phyloP scores from a whole-genome alignment of 73 alveolate species.

The Tetrahymena borealis region DNA sequence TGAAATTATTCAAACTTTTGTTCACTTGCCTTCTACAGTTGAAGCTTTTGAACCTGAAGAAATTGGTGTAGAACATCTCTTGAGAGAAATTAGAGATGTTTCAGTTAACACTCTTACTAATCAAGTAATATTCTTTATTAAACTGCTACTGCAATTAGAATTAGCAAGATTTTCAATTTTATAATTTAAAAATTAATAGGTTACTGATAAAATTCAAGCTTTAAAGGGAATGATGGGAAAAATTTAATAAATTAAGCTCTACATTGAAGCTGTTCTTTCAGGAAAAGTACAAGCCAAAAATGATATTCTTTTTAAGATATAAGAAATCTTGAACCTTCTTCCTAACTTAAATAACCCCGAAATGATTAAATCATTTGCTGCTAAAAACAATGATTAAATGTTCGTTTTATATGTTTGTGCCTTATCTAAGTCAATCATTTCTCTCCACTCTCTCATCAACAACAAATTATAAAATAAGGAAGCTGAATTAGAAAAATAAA shows the following conservation, averaged over 20 bases:
- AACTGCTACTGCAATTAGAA: neutral
- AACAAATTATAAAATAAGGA: conserved; percentile 55
- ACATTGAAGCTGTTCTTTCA: neutral
- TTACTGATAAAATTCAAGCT: conserved; percentile 17
- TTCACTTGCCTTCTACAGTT: conserved; percentile 77
- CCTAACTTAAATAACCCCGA: conserved; percentile 57
- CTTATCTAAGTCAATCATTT: conserved; percentile 54
- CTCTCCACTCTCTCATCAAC: conserved; percentile 68
- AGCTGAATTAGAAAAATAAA: conserved; percentile 26
- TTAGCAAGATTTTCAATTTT: neutral
- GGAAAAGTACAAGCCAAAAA: conserved; percentile 38
- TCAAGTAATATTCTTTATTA: neutral
- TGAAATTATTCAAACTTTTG: conserved; percentile 65
- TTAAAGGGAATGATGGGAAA: conserved; percentile 30
- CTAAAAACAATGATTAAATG: conserved; percentile 72
- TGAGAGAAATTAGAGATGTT: conserved; percentile 96
- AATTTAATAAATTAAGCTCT: conserved; percentile 22
- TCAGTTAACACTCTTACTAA: conserved; percentile 48
- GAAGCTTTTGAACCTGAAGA: conserved; percentile 97
- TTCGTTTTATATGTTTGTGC: conserved; percentile 58
- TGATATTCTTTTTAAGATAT: conserved; percentile 22
- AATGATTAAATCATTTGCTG: conserved; percentile 48
- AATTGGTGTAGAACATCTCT: conserved; percentile 98
- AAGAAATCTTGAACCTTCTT: conserved; percentile 67
- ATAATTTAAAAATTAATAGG: neutral